A percentile compares a stretch with the other conserved stretches of the same genome.
Evolutionary conservation across 2,329 filamentous ascomycete species (phyloP).

Genomic region (Dryadomyces quercivorus): DNA sequence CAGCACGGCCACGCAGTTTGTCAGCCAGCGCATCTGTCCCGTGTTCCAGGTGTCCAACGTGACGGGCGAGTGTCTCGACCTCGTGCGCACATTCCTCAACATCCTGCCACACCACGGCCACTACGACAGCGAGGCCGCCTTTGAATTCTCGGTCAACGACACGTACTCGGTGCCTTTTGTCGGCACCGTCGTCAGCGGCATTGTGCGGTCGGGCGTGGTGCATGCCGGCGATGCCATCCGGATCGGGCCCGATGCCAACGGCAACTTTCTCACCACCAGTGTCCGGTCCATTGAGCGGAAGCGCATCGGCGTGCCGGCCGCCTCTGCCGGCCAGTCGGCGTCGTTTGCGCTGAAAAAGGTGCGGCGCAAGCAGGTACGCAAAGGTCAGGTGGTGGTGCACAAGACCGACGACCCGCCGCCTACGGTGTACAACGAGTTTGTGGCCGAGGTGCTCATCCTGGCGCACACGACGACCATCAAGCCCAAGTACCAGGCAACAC

Average conservation of each 20-base stretch:
- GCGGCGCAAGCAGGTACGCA: slow-evolving; percentile 81
- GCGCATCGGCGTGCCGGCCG: slow-evolving; percentile 75
- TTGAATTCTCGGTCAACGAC: slow-evolving; percentile 94
- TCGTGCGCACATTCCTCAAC: slow-evolving; percentile 87
- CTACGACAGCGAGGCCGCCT: slow-evolving; percentile 76
- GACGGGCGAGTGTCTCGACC: slow-evolving; percentile 78
- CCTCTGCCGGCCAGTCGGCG: slow-evolving; percentile 82
- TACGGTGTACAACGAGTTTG: slow-evolving; percentile 64
- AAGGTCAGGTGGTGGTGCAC: slow-evolving; percentile 93
- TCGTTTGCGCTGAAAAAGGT: slow-evolving; percentile 85
- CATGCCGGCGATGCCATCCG: slow-evolving; percentile 85
- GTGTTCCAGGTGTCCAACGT: slow-evolving; percentile 98
- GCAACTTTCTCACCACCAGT: slow-evolving; percentile 76
- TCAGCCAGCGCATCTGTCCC: slow-evolving; percentile 88
- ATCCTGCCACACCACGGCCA: slow-evolving; percentile 90
- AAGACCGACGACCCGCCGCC: slow-evolving; percentile 60
- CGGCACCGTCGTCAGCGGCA: slow-evolving; percentile 88
- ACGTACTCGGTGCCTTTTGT: slow-evolving; percentile 97
- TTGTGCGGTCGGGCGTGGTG: slow-evolving; percentile 77
- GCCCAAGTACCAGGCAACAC: slow-evolving; percentile 93
- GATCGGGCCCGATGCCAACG: slow-evolving; percentile 80
- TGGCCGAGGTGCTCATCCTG: slow-evolving; percentile 83
- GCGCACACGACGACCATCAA: slow-evolving; percentile 96
- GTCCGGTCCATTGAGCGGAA: slow-evolving; percentile 93
- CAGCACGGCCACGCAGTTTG: slow-evolving; percentile 90